These are phyloP conservation scores for Smittium mucronatum DNA, from an alignment of 371 early-diverging fungal species.

Conservation along the genomic window DNA sequence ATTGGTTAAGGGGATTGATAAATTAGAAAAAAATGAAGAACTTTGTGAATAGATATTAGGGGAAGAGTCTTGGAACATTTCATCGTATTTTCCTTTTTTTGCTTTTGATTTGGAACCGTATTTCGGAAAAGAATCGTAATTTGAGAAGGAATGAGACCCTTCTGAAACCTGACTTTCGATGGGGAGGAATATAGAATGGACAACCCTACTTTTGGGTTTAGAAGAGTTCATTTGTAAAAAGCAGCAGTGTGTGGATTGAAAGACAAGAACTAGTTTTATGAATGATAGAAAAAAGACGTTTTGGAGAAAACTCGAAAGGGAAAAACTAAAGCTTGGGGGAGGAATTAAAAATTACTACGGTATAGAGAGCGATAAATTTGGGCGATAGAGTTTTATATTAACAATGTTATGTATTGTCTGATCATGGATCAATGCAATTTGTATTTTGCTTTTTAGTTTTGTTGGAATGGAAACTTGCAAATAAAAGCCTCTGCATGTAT, in stretches of 20 bases:
- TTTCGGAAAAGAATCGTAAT: not conserved
- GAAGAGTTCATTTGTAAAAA: not conserved
- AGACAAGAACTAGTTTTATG: not conserved
- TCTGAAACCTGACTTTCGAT: not conserved
- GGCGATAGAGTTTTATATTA: too few relatives aligned
- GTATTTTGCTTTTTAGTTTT: too few relatives aligned
- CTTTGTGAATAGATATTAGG: not conserved
- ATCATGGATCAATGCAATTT: too few relatives aligned
- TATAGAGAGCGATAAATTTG: too few relatives aligned
- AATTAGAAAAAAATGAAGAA: not conserved
- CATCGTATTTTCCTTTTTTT: not conserved
- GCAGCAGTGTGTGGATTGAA: not conserved
- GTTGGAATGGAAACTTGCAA: too few relatives aligned
- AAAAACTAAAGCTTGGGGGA: too few relatives aligned
- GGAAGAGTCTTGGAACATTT: not conserved
- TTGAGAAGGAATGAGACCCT: not conserved
- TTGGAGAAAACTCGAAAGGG: too few relatives aligned
- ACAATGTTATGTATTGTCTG: too few relatives aligned
- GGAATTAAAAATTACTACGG: too few relatives aligned
- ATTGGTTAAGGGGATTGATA: not conserved
- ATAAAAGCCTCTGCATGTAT: too few relatives aligned
- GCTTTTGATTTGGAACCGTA: too few relatives aligned
- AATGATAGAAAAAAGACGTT: too few relatives aligned
- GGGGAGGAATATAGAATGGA: not conserved
- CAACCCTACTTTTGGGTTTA: not conserved